Conservation (phyloP, 169 alveolate genomes). For the Plasmodium knowlesi region DNA sequence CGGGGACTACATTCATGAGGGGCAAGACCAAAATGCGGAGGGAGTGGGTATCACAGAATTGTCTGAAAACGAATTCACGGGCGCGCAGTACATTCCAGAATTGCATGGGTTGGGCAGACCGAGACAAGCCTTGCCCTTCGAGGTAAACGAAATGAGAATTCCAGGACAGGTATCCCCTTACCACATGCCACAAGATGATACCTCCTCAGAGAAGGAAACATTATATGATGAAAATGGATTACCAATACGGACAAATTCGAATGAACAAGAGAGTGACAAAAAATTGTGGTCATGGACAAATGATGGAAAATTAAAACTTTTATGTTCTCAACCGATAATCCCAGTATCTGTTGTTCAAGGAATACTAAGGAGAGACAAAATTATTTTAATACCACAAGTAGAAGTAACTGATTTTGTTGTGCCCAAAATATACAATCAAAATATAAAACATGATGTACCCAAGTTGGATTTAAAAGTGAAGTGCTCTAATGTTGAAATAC, state of each 20-base stretch:
- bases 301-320: slow-evolving; percentile 81
- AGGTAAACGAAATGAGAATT: slow-evolving; percentile 10
- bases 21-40: background rate
- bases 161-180: slow-evolving; percentile 75
- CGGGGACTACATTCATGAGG: background rate
- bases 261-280: background rate
- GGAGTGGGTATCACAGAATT: background rate
- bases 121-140: slow-evolving; percentile 29
- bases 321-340: slow-evolving; percentile 85
- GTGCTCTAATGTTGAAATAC: slow-evolving; percentile 82
- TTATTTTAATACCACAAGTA: slow-evolving; percentile 88
- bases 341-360: slow-evolving; percentile 91
- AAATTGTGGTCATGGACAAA: slow-evolving; percentile 88
- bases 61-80: background rate
- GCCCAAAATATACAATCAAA: slow-evolving; percentile 88
- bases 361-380: slow-evolving; percentile 87
- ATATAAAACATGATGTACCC: slow-evolving; percentile 88
- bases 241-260: slow-evolving; percentile 17
- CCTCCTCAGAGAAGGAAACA: slow-evolving; percentile 4
- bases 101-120: slow-evolving; percentile 56
- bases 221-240: slow-evolving; percentile 63
- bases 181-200: slow-evolving; percentile 40
- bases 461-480: slow-evolving; percentile 83
- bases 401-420: slow-evolving; percentile 86
- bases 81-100: slow-evolving; percentile 46